Evolutionary conservation across 2,329 filamentous ascomycete species (phyloP).

Genomic region (Neophaeococcomyces aloes): DNA sequence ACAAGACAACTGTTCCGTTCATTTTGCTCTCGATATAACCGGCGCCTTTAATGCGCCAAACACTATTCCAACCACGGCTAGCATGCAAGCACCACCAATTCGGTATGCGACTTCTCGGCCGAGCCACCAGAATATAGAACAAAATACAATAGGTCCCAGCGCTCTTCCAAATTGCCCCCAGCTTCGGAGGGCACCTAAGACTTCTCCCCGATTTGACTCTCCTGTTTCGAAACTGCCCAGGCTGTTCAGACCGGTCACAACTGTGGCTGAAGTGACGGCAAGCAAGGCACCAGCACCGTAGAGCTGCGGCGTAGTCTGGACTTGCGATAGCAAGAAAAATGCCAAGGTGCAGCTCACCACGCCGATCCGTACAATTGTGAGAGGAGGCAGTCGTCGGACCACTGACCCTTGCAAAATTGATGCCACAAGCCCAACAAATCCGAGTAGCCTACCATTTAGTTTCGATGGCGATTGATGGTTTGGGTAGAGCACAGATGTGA

Average conservation of each 20-base stretch:
- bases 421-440: constrained; percentile 82
- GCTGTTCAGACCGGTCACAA: constrained; percentile 87
- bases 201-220: constrained; percentile 69
- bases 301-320: constrained; percentile 57
- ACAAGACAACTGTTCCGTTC: not conserved
- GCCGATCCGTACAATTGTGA: constrained; percentile 69
- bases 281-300: constrained; percentile 76
- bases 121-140: constrained; percentile 96
- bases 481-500: constrained; percentile 79
- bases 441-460: constrained; percentile 74
- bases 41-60: constrained; percentile 63
- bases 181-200: constrained; percentile 70
- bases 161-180: constrained; percentile 81
- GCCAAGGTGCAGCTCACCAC: constrained; percentile 66
- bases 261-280: constrained; percentile 83
- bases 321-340: constrained; percentile 66
- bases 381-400: constrained; percentile 70
- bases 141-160: constrained; percentile 79
- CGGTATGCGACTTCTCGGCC: constrained; percentile 76
- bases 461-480: constrained; percentile 53
- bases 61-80: constrained; percentile 59
- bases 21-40: not conserved
- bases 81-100: constrained; percentile 69
- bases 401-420: constrained; percentile 90
- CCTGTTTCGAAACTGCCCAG: constrained; percentile 81